phyloP scores from a whole-genome alignment of 129 eudicot species.

The Helichrysum umbraculigerum region DNA sequence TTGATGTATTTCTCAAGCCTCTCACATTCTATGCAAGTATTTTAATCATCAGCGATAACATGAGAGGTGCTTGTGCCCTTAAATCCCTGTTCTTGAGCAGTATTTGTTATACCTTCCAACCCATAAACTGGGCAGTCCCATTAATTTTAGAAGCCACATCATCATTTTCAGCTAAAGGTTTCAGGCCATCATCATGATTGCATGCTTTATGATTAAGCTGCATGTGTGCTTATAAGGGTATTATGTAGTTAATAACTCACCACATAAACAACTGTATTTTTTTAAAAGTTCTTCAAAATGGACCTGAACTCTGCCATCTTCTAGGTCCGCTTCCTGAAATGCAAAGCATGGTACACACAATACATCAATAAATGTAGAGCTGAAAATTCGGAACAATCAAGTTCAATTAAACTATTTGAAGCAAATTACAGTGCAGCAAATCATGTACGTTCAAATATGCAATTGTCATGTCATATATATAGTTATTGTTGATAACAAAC shows the following conservation, averaged over 20 bases:
- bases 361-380: neutral
- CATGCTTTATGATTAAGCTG: too few relatives aligned
- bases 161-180: too few relatives aligned
- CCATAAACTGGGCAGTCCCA: too few relatives aligned
- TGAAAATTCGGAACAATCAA: neutral
- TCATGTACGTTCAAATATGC: conserved; percentile 74
- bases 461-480: conserved; percentile 78
- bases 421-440: neutral
- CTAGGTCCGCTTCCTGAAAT: conserved; percentile 78
- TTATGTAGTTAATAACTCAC: conserved; percentile 36
- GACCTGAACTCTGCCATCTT: conserved; percentile 82
- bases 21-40: too few relatives aligned
- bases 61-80: too few relatives aligned
- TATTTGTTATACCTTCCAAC: too few relatives aligned
- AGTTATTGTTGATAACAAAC: conserved; percentile 90
- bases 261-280: conserved; percentile 81
- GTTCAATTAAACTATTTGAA: neutral
- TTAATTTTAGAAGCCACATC: too few relatives aligned
- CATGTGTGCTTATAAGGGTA: neutral
- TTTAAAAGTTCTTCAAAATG: conserved; percentile 86
- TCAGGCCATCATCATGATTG: too few relatives aligned
- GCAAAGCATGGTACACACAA: neutral
- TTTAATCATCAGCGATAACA: too few relatives aligned
- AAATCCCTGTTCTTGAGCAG: too few relatives aligned
- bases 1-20: too few relatives aligned